Evolutionary conservation across 208 protist species (phyloP).

Genomic region (Wallacemonas sp.): DNA sequence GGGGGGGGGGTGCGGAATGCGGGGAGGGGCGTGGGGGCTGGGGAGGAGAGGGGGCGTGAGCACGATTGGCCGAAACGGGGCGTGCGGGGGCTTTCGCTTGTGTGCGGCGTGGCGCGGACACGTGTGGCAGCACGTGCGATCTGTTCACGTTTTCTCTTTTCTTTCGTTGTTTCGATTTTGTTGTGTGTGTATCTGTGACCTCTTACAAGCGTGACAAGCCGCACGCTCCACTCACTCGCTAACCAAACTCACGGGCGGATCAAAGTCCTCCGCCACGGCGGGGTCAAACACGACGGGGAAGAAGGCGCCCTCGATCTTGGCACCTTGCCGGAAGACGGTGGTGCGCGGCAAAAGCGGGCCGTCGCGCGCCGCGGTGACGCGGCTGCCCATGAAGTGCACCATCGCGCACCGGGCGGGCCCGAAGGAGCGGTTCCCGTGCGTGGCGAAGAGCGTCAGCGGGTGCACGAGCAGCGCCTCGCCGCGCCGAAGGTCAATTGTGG

Average conservation of each 20-base stretch:
- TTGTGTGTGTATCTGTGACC: no score
- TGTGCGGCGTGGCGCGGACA: no score
- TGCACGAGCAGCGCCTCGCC: conserved; percentile 84
- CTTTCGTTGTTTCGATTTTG: background rate
- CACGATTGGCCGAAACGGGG: no score
- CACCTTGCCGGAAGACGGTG: conserved; percentile 64
- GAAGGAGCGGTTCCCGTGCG: conserved; percentile 80
- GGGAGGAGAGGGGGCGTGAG: no score
- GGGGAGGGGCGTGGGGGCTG: no score
- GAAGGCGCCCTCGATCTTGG: conserved; percentile 59
- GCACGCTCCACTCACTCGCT: background rate
- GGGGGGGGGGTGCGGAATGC: no score
- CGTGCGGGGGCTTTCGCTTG: no score
- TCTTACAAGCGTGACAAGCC: no score
- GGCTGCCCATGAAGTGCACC: conserved; percentile 79
- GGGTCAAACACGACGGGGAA: conserved; percentile 87
- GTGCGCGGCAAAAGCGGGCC: conserved; percentile 79
- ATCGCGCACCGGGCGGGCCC: conserved; percentile 54
- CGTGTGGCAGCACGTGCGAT: no score
- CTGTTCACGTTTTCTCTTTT: no score
- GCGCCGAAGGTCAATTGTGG: conserved; percentile 70
- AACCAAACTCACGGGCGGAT: background rate
- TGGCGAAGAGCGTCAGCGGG: conserved; percentile 76
- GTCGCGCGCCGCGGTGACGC: conserved; percentile 48
- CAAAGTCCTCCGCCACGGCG: conserved; percentile 64